These are phyloP conservation scores for Lactarius psammicola DNA, from an alignment of 768 basidiomycete species.

Conservation along the genomic window DNA sequence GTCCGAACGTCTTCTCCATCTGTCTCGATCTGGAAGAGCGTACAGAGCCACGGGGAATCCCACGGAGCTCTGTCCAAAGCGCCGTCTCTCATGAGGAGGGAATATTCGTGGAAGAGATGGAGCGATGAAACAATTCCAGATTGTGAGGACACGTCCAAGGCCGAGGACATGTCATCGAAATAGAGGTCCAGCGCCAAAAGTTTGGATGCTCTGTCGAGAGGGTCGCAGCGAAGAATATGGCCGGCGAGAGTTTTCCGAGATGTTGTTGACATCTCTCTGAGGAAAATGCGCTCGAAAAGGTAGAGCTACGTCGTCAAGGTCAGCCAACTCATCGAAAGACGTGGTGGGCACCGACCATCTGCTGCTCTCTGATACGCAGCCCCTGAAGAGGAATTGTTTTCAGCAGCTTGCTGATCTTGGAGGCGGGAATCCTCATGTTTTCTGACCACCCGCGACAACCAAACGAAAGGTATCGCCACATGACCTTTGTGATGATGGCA, in stretches of 20 bases:
- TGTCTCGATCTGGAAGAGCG: no score
- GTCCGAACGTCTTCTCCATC: no score
- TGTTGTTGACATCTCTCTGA: not conserved
- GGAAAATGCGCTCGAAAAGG: slow-evolving; percentile 13
- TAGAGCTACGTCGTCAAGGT: slow-evolving; percentile 1
- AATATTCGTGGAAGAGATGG: no score
- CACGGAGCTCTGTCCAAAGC: no score
- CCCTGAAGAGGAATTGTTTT: not conserved
- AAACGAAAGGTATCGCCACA: slow-evolving; percentile 35
- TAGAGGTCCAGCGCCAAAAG: no score
- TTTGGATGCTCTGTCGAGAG: slow-evolving; percentile 8
- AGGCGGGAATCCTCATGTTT: not conserved
- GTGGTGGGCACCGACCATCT: not conserved
- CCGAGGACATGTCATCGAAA: no score
- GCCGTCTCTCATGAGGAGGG: no score
- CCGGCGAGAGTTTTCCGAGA: slow-evolving; percentile 2
- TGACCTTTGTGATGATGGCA: slow-evolving; percentile 40
- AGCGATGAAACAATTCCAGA: no score
- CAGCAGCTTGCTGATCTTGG: slow-evolving; percentile 1
- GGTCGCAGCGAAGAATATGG: slow-evolving; percentile 5
- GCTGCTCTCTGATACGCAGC: not conserved
- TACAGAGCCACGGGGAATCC: no score
- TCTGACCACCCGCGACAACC: slow-evolving; percentile 19
- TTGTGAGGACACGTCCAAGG: no score
- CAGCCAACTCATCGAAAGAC: not conserved